These are phyloP conservation scores for Auricularia heimuer DNA, from an alignment of 768 basidiomycete genomes.

Conservation along the genomic window DNA sequence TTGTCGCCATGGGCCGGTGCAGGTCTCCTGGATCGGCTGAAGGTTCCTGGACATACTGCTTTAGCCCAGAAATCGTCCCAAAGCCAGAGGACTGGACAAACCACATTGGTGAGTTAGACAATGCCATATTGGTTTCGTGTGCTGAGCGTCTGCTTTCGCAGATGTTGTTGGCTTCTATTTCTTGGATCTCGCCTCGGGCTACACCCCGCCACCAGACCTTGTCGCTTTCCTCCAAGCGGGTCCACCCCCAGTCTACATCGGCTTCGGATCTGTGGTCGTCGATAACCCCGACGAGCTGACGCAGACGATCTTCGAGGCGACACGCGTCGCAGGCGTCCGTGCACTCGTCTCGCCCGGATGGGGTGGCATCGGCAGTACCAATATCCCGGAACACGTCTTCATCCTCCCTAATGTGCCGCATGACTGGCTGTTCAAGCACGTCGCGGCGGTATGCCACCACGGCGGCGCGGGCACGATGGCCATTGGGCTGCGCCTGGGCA, in stretches of 20 bases:
- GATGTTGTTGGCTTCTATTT: slow-evolving; percentile 37
- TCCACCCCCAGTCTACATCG: slow-evolving; percentile 48
- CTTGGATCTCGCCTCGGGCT: slow-evolving; percentile 39
- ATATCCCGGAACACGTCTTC: slow-evolving; percentile 45
- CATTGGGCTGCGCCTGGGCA: slow-evolving; percentile 46
- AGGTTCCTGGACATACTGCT: slow-evolving; percentile 54
- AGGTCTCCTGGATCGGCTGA: slow-evolving; percentile 40
- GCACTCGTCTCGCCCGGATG: slow-evolving; percentile 58
- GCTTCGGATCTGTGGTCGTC: slow-evolving; percentile 55
- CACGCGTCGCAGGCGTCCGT: slow-evolving; percentile 42
- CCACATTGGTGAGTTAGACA: slow-evolving; percentile 36
- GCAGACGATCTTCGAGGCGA: slow-evolving; percentile 50
- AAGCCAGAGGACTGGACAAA: slow-evolving; percentile 56
- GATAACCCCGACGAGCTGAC: slow-evolving; percentile 45
- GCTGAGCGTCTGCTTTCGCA: neutral
- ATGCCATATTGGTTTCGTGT: neutral
- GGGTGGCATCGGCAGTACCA: slow-evolving; percentile 48
- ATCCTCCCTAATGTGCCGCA: slow-evolving; percentile 57
- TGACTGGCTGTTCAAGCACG: slow-evolving; percentile 54
- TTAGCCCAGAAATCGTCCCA: slow-evolving; percentile 47
- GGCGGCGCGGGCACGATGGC: slow-evolving; percentile 63
- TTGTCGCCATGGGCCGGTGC: slow-evolving; percentile 42
- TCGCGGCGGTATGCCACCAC: slow-evolving; percentile 52
- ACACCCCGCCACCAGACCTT: slow-evolving; percentile 37
- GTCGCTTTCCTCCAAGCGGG: slow-evolving; percentile 39